These are phyloP conservation scores for Pseudocercospora crystallina DNA, from an alignment of 2,329 filamentous ascomycete genomes.

Conservation along the genomic window DNA sequence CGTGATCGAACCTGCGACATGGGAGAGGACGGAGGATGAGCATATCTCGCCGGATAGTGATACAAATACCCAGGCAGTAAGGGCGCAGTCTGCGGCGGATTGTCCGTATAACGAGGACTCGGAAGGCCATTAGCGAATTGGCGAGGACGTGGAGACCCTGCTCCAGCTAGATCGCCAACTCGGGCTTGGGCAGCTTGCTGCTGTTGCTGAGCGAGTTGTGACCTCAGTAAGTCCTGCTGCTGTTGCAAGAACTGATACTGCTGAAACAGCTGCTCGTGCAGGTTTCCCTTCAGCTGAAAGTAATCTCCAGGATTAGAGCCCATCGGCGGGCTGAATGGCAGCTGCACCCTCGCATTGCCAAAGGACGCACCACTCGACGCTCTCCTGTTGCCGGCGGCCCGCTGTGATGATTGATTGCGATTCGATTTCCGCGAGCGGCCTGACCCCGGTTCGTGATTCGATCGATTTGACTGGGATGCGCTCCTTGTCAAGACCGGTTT, in stretches of 20 bases:
- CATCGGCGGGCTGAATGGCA: conserved; percentile 44
- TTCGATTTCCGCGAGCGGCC: conserved; percentile 38
- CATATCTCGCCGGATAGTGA: conserved; percentile 46
- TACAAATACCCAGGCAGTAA: conserved; percentile 46
- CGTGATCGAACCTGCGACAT: conserved; percentile 39
- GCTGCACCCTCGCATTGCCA: conserved; percentile 37
- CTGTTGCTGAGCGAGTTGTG: conserved; percentile 47
- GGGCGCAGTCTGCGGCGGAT: conserved; percentile 36
- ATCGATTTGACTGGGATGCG: conserved; percentile 48
- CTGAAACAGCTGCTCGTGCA: conserved; percentile 51
- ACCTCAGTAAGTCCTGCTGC: conserved; percentile 37
- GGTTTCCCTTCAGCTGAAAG: conserved; percentile 42
- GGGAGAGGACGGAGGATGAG: conserved; percentile 41
- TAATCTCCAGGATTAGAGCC: conserved; percentile 43
- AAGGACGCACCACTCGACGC: conserved; percentile 58
- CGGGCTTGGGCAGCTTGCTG: conserved; percentile 36
- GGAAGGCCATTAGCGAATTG: conserved; percentile 32
- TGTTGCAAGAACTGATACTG: conserved; percentile 43
- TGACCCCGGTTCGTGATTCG: conserved; percentile 46
- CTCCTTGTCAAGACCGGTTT: conserved; percentile 54
- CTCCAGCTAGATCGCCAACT: conserved; percentile 36
- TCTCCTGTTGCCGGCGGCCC: conserved; percentile 51
- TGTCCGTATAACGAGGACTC: conserved; percentile 32
- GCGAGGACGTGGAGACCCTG: conserved; percentile 41
- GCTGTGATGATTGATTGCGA: conserved; percentile 49